Evolutionary conservation across 1,139 yeast species (phyloP).

Genomic region (Candida tetrigidarum): DNA sequence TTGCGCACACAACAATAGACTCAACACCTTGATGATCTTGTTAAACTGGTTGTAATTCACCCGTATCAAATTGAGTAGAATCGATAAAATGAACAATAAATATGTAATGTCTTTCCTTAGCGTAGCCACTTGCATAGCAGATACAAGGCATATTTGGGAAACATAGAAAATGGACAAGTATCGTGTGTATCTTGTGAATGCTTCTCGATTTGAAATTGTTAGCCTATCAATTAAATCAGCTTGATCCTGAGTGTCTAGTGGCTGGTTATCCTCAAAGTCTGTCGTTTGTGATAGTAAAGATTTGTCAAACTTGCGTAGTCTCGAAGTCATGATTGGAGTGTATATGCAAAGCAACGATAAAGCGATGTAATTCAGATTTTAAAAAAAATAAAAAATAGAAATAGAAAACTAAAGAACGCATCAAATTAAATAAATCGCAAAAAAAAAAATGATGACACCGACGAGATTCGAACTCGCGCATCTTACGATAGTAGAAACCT

Average conservation of each 20-base stretch:
- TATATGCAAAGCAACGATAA: too few species aligned
- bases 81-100: neutral
- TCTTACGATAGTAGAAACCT: constrained; percentile 7
- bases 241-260: constrained; percentile 5
- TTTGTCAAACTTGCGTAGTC: constrained; percentile 6
- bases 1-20: neutral
- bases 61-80: neutral
- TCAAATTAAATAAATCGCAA: too few species aligned
- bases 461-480: constrained; percentile 8
- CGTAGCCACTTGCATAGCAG: neutral
- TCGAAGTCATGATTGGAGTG: constrained; percentile 1
- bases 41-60: neutral
- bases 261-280: neutral
- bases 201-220: neutral
- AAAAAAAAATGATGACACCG: constrained; percentile 6
- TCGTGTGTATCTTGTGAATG: neutral
- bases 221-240: constrained; percentile 1
- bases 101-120: neutral
- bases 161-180: constrained; percentile 1
- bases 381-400: too few species aligned
- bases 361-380: too few species aligned
- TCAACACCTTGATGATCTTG: neutral
- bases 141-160: neutral
- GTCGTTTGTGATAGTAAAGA: constrained; percentile 1
- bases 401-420: too few species aligned